Evolutionary conservation across 441 rosid genomes (phyloP), one percentile per base, ranked within the genome.

Genomic region (Omphalea diandra): DNA sequence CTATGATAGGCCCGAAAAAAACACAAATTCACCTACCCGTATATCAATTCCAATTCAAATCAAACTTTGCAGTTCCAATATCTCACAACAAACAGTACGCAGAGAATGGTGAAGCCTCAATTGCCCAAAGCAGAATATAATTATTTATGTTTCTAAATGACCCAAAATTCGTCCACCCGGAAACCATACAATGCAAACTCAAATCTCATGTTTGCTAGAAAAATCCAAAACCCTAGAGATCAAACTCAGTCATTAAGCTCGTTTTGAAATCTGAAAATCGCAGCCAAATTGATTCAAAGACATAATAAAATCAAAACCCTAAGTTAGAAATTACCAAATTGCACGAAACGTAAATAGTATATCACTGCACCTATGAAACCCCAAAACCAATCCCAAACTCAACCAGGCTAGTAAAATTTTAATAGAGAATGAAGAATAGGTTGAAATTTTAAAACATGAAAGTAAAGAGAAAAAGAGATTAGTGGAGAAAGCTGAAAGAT

Each of bases 221-320:
- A 70, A 77, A 73, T 67, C 73, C 69, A 78, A 86, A 91, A 86
- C 93, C 94, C 93, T 84, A 83, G 81, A 72, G 83, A 87, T 78
- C 84, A 80, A 79, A 77, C 81, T 82, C 75, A 75, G 64, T 77
- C 31, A 38, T 71, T 70, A 63, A 66, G 63, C 81, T 67, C 58
- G 71, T 68, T 69, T 54, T 54, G 77, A 79, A 77, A 73, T 80
- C 87, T 68, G 49, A 40, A 77, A 83, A 53, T 73, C 68, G 65
- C n/a, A 69, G 54, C 79, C 47, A 61, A 70, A 76, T 72, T 73
- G 55, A 76, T 75, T 54, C 47, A 60, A 65, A 72, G 35, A 62
- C 75, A 71, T 57, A 73, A 67, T 31, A 73, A 80, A 77, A 77
- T 72, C 38, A 78, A 86, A 89, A 84, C 90, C 96, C 90, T 85